These are phyloP conservation scores for Aspergillus incahuasiensis DNA, from an alignment of 495 filamentous ascomycete genomes.

Conservation along the genomic window DNA sequence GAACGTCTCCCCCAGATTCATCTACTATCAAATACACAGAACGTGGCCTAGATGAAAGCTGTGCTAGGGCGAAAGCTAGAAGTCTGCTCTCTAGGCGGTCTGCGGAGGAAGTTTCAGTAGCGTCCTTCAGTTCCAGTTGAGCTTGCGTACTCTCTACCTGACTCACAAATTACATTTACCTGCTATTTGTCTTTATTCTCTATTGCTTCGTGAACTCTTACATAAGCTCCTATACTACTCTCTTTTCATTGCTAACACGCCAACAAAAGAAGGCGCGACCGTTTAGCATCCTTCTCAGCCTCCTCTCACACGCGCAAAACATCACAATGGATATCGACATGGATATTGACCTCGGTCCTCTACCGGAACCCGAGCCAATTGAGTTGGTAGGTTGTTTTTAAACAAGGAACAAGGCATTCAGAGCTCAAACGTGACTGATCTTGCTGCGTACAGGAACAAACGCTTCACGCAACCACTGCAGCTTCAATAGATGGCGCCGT, in stretches of 20 bases:
- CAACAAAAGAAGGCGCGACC: not conserved
- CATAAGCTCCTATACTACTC: not conserved
- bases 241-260: not conserved
- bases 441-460: slow-evolving; percentile 23
- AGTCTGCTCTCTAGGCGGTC: not conserved
- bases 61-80: not conserved
- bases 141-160: not conserved
- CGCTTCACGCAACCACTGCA: slow-evolving; percentile 1
- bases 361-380: slow-evolving; percentile 37
- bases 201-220: not conserved
- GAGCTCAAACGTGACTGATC: not conserved
- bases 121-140: not conserved
- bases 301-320: slow-evolving; percentile 20
- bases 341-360: slow-evolving; percentile 60
- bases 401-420: not conserved
- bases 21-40: not conserved
- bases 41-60: not conserved
- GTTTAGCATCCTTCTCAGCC: not conserved
- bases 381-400: slow-evolving; percentile 27
- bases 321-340: slow-evolving; percentile 73
- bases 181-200: not conserved
- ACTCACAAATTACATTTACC: not conserved
- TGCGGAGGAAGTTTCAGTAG: slow-evolving; percentile 5
- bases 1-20: not conserved
- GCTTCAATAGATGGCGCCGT: slow-evolving; percentile 16